phyloP scores from a whole-genome alignment of 73 alveolate species.

The Symbiodinium pilosum region DNA sequence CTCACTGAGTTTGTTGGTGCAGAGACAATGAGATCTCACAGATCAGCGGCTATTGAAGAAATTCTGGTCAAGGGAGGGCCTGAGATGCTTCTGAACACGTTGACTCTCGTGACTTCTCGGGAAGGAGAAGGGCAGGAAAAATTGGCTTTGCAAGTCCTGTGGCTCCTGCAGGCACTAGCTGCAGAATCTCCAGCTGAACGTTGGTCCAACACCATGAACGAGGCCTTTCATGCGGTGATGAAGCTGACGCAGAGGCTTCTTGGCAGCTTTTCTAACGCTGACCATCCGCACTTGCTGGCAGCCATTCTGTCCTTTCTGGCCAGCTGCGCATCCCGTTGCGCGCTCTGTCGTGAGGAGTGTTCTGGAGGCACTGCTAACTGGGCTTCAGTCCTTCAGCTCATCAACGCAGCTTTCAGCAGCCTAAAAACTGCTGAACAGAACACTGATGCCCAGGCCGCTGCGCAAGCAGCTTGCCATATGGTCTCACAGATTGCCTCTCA shows the following conservation, averaged over 20 bases:
- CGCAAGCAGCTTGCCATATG: slow-evolving; percentile 45
- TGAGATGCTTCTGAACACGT: background rate
- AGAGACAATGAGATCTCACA: slow-evolving; percentile 23
- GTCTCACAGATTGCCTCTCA: slow-evolving; percentile 40
- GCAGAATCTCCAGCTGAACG: slow-evolving; percentile 69
- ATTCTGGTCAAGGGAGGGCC: slow-evolving; percentile 79
- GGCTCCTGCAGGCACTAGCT: slow-evolving; percentile 74
- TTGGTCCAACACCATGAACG: slow-evolving; percentile 51
- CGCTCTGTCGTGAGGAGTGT: slow-evolving; percentile 62
- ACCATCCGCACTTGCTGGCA: slow-evolving; percentile 25
- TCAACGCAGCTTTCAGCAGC: slow-evolving; percentile 45
- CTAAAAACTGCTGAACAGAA: background rate
- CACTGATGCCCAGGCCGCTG: slow-evolving; percentile 3
- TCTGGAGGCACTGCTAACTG: background rate
- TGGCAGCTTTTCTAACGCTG: background rate
- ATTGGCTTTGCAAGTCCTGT: slow-evolving; percentile 55
- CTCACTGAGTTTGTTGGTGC: slow-evolving; percentile 87
- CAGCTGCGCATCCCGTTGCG: slow-evolving; percentile 65
- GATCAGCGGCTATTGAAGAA: slow-evolving; percentile 42
- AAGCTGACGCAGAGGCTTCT: background rate
- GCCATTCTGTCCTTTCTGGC: slow-evolving; percentile 63
- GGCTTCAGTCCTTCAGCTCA: background rate
- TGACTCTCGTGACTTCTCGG: background rate
- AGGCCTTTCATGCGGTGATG: background rate
- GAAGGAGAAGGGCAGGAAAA: slow-evolving; percentile 7